These are phyloP conservation scores for Phialocephala subalpina DNA, from an alignment of 2,329 filamentous ascomycete genomes.

Conservation along the genomic window DNA sequence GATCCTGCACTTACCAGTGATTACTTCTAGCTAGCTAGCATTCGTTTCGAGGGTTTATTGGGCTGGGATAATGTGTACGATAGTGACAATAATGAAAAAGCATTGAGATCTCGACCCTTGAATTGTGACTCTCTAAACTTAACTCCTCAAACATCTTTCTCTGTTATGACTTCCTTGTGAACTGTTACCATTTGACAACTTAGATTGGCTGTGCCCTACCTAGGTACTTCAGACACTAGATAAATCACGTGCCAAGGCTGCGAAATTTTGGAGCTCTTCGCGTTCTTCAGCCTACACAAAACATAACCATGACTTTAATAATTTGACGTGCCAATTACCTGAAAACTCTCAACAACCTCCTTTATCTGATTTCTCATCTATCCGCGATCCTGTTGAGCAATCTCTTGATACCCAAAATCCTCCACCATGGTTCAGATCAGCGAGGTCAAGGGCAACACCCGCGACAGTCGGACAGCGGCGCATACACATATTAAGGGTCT, in stretches of 20 bases:
- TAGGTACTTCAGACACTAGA: too few species aligned
- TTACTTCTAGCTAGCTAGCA: conserved; percentile 7
- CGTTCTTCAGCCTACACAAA: neutral
- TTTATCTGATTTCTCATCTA: neutral
- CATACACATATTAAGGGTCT: conserved; percentile 98
- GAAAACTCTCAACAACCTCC: neutral
- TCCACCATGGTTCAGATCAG: conserved; percentile 84
- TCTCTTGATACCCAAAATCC: conserved; percentile 1
- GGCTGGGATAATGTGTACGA: conserved; percentile 30
- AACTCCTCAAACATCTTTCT: too few species aligned
- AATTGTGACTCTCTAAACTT: neutral
- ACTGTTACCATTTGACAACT: neutral
- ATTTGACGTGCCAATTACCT: neutral
- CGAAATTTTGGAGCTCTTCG: neutral
- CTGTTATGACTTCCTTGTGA: neutral
- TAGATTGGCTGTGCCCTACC: too few species aligned
- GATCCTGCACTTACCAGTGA: conserved; percentile 13
- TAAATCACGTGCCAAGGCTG: neutral
- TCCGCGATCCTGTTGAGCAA: neutral
- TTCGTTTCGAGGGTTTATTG: conserved; percentile 10
- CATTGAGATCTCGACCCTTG: conserved; percentile 1
- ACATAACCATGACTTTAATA: neutral
- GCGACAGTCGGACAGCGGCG: conserved; percentile 94
- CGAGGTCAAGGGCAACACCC: conserved; percentile 92
- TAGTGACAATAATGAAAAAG: conserved; percentile 27